A percentile compares a stretch with the other conserved stretches of the same genome.
Evolutionary conservation across 2,329 filamentous ascomycete species (phyloP).

Genomic region (Trichophyton benhamiae): DNA sequence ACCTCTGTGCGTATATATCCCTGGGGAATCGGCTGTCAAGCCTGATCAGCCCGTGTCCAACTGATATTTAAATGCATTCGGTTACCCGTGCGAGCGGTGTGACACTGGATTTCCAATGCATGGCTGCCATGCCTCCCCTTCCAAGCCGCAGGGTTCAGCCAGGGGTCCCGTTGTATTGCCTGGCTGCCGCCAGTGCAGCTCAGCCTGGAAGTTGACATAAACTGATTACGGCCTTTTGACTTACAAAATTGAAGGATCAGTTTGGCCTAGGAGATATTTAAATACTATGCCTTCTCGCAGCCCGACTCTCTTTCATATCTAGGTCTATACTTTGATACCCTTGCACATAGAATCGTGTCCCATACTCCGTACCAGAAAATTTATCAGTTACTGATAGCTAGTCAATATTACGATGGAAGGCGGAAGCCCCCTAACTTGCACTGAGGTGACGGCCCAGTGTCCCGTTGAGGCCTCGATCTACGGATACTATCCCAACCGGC

Average conservation of each 20-base stretch:
- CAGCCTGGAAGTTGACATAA: background rate
- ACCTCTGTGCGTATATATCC: background rate
- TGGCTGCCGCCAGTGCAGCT: background rate
- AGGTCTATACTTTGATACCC: background rate
- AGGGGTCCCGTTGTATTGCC: background rate
- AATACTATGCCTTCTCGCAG: background rate
- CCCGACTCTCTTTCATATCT: background rate
- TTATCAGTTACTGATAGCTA: background rate
- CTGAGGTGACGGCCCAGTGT: conserved; percentile 20
- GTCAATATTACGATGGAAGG: background rate
- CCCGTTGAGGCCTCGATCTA: conserved; percentile 41
- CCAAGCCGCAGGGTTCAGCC: background rate
- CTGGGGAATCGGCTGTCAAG: background rate
- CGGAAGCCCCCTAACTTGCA: conserved; percentile 5
- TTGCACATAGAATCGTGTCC: background rate
- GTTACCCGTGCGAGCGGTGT: background rate
- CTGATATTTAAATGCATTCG: background rate
- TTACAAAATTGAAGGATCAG: background rate
- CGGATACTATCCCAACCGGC: conserved; percentile 42
- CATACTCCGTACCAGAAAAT: no score
- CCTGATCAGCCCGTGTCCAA: background rate
- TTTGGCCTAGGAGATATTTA: background rate
- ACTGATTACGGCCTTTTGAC: background rate
- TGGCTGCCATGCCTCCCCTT: background rate
- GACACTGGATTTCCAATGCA: background rate